Conservation (phyloP, 345 rosid species). For the Pistacia vera region DNA sequence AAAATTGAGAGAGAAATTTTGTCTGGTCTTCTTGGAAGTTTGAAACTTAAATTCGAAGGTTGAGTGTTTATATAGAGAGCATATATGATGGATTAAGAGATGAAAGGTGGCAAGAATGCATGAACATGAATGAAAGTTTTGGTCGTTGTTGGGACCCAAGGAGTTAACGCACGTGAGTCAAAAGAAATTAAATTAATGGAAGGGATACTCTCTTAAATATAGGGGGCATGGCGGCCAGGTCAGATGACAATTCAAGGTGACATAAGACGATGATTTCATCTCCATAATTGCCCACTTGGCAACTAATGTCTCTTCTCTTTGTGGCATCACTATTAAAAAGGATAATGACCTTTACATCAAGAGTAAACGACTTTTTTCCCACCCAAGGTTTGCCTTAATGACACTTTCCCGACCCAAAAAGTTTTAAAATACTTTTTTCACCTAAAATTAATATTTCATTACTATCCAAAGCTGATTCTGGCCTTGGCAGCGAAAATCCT, state of each 20-base stretch:
- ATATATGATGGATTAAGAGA: neutral
- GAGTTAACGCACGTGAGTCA: slow-evolving; percentile 59
- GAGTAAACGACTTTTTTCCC: too few relatives aligned
- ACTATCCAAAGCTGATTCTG: too few relatives aligned
- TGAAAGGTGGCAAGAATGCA: slow-evolving; percentile 27
- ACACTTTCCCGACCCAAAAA: too few relatives aligned
- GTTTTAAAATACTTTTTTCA: too few relatives aligned
- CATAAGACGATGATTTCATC: slow-evolving; percentile 27
- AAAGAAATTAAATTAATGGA: slow-evolving; percentile 6
- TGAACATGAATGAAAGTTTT: slow-evolving; percentile 18
- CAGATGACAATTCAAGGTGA: slow-evolving; percentile 15
- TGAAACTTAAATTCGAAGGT: neutral
- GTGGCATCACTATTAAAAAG: too few relatives aligned
- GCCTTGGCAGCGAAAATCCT: too few relatives aligned
- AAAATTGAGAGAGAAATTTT: too few relatives aligned
- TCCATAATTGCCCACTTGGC: neutral
- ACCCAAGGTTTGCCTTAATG: too few relatives aligned
- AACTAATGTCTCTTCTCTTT: neutral
- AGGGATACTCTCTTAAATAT: neutral
- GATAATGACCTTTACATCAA: too few relatives aligned
- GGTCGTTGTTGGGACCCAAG: slow-evolving; percentile 37
- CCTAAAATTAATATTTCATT: too few relatives aligned
- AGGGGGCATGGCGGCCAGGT: slow-evolving; percentile 46
- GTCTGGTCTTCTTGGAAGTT: neutral
- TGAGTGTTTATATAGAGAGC: slow-evolving; percentile 24